Conservation (phyloP, 805 yeast species). For the Candida tammaniensis region DNA sequence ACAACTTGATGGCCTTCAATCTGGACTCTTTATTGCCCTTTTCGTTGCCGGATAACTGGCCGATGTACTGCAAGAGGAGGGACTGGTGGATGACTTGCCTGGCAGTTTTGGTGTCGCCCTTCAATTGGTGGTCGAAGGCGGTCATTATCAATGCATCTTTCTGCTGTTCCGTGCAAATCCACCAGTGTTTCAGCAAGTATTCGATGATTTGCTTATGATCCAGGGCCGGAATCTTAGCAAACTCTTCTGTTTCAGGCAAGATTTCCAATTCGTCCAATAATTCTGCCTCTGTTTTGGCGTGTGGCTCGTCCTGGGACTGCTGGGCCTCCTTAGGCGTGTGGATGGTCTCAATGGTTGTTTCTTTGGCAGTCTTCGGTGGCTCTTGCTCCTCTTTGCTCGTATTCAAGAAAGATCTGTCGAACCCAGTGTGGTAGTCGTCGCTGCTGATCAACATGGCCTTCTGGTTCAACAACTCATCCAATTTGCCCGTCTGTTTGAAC, state of each 20-base stretch:
- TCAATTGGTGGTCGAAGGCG: slow-evolving; percentile 80
- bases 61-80: slow-evolving; percentile 70
- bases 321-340: slow-evolving; percentile 7
- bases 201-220: slow-evolving; percentile 50
- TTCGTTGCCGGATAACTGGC: slow-evolving; percentile 38
- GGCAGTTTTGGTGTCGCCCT: slow-evolving; percentile 52
- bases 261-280: slow-evolving; percentile 49
- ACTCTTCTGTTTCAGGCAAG: slow-evolving; percentile 62
- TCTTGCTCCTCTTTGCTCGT: slow-evolving; percentile 35
- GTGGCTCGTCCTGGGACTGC: background rate
- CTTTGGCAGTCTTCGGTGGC: slow-evolving; percentile 20
- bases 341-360: slow-evolving; percentile 27
- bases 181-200: slow-evolving; percentile 56
- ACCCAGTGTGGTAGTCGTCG: slow-evolving; percentile 90
- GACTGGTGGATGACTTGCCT: slow-evolving; percentile 77
- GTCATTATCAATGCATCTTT: slow-evolving; percentile 91
- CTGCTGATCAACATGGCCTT: slow-evolving; percentile 75
- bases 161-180: slow-evolving; percentile 76
- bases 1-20: slow-evolving; percentile 53
- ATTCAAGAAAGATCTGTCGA: slow-evolving; percentile 80
- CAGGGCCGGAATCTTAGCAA: slow-evolving; percentile 53
- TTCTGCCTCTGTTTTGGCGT: slow-evolving; percentile 20
- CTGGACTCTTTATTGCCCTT: slow-evolving; percentile 26
- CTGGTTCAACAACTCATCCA: slow-evolving; percentile 66
- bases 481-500: slow-evolving; percentile 59